These are phyloP conservation scores for Neoascochyta sp. DNA, from an alignment of 2,329 filamentous ascomycete genomes.

Conservation along the genomic window DNA sequence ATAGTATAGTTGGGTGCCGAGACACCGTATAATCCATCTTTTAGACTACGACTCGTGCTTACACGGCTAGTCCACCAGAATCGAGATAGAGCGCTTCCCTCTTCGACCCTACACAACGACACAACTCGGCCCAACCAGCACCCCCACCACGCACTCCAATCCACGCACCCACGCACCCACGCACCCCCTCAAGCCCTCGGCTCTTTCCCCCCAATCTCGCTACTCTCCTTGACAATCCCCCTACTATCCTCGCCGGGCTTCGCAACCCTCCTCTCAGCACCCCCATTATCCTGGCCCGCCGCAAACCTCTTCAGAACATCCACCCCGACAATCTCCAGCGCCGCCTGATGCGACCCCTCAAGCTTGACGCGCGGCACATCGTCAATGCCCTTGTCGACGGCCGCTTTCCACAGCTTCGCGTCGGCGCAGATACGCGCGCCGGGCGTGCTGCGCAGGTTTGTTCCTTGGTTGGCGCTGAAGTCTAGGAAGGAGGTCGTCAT, in stretches of 20 bases:
- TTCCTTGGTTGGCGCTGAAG: constrained; percentile 54
- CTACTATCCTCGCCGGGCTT: constrained; percentile 8
- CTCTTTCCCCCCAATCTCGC: constrained; percentile 25
- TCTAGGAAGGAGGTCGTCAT: constrained; percentile 59
- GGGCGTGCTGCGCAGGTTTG: constrained; percentile 52
- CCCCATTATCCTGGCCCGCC: constrained; percentile 31
- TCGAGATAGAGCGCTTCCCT: too few relatives aligned
- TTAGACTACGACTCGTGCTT: too few relatives aligned
- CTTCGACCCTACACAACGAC: too few relatives aligned
- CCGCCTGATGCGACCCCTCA: constrained; percentile 51
- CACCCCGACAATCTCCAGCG: constrained; percentile 46
- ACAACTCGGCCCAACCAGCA: too few relatives aligned
- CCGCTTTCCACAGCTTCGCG: constrained; percentile 53
- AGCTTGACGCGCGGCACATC: constrained; percentile 45
- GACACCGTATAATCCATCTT: too few relatives aligned
- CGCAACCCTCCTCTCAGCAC: constrained; percentile 5
- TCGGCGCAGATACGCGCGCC: constrained; percentile 61
- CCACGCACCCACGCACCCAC: too few relatives aligned
- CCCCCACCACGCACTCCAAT: too few relatives aligned
- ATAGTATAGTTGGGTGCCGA: too few relatives aligned
- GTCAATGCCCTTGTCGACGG: constrained; percentile 12
- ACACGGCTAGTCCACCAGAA: too few relatives aligned
- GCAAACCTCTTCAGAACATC: constrained; percentile 49
- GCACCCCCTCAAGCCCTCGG: too few relatives aligned
- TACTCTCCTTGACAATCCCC: constrained; percentile 13